Evolutionary conservation across 768 basidiomycete species (phyloP), one percentile per base, ranked within the genome.

Genomic region (Pluteus cervinus): DNA sequence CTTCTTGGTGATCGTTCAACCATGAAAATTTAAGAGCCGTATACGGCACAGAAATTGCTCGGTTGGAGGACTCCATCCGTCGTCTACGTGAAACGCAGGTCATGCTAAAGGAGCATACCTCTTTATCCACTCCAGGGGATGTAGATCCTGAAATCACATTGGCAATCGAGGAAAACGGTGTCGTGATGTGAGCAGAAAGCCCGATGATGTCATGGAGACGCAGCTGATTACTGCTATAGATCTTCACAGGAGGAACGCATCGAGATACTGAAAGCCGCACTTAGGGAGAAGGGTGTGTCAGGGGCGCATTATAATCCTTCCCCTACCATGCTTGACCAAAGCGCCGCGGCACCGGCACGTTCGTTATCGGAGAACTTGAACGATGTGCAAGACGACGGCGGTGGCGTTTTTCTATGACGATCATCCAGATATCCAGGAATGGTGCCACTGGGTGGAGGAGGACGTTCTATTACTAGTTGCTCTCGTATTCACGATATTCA

Each of bases 161-260:
- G 31, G 86, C 80, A 7, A 56, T 79, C 6, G 65, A 76, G 39
- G 88, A 91, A 58, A 91, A 91, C 51, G 66, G 79, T 47, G 57
- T 47, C 2, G 81, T 84, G 28, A 85, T 91, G 87, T 81, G 49
- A 39, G 71, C 58, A n/a, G n/a, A n/a, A n/a, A n/a, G n/a, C n/a
- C n/a, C n/a, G n/a, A n/a, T n/a, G n/a, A n/a, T n/a, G n/a, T n/a
- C n/a, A n/a, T n/a, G n/a, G n/a, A n/a, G n/a, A n/a, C 7, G 30
- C 40, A 33, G 39, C 4, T 29, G 48, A 35, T 42, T 30, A 21
- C 22, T 29, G 32, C 18, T 40, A 21, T 45, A 89, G 87, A 44
- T 81, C 72, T 5, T 85, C 86, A 6, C 87, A 89, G 58, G 73
- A 82, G 50, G 87, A 90, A 50, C 69, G 86, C 15, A 74, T 87